Conservation (phyloP, 306 rosid genomes). For the Pterocarpus macrocarpus region DNA sequence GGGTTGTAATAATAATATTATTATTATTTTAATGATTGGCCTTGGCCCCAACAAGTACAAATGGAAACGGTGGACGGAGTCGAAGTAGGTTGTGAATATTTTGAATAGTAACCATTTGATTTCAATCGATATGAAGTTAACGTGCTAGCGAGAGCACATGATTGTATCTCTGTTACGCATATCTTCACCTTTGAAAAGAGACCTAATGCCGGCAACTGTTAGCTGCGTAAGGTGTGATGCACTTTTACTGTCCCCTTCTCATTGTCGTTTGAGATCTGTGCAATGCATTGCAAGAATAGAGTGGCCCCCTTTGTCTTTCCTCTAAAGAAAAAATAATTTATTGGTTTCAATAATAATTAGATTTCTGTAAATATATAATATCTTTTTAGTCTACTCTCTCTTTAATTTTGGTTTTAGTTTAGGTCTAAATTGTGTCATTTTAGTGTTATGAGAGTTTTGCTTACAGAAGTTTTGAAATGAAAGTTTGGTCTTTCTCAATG, state of each 20-base stretch:
- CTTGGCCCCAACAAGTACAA: neutral
- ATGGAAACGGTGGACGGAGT: constrained; percentile 12
- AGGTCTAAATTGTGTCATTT: no score
- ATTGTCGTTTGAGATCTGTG: constrained; percentile 40
- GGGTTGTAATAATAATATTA: no score
- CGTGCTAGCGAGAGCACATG: constrained; percentile 44
- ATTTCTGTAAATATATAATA: no score
- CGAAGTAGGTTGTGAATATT: neutral
- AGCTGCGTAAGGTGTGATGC: constrained; percentile 45
- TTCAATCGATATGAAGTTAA: constrained; percentile 4
- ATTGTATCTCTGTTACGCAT: constrained; percentile 4
- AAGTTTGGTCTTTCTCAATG: no score
- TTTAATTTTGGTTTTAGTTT: no score
- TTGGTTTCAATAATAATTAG: neutral
- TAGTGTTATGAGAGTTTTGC: no score
- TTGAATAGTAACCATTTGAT: neutral
- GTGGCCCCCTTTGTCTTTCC: neutral
- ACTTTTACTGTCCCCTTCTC: constrained; percentile 28
- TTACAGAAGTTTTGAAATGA: no score
- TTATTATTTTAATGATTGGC: neutral
- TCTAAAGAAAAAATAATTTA: neutral
- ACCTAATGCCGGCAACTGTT: constrained; percentile 50
- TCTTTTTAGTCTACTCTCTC: no score
- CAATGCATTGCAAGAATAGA: no score
- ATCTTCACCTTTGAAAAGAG: neutral